These are phyloP conservation scores for Aspergillus fructus DNA, from an alignment of 2,329 filamentous ascomycete genomes.

Conservation along the genomic window DNA sequence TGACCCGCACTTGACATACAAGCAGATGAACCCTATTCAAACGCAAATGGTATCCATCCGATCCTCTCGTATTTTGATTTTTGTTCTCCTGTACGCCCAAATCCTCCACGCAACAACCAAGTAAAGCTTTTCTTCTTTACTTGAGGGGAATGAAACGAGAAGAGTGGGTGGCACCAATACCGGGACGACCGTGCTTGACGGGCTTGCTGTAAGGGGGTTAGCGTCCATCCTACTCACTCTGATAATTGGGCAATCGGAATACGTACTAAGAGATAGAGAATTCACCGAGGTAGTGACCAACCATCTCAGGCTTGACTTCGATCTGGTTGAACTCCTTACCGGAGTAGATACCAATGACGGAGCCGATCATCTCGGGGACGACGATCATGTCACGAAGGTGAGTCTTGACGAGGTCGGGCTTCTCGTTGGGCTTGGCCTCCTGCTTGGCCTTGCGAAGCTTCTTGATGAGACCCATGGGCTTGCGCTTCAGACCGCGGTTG, in stretches of 20 bases:
- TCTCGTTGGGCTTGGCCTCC: slow-evolving; percentile 99
- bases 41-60: slow-evolving; percentile 33
- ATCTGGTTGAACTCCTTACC: slow-evolving; percentile 99
- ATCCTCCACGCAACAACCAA: slow-evolving; percentile 39
- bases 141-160: slow-evolving; percentile 99
- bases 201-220: slow-evolving; percentile 75
- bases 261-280: slow-evolving; percentile 99
- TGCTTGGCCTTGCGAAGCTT: slow-evolving; percentile 99
- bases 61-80: slow-evolving; percentile 29
- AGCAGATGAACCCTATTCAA: slow-evolving; percentile 33
- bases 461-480: slow-evolving; percentile 99
- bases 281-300: slow-evolving; percentile 98
- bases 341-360: slow-evolving; percentile 98
- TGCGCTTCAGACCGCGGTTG: slow-evolving; percentile 99
- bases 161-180: slow-evolving; percentile 99
- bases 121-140: slow-evolving; percentile 59
- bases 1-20: slow-evolving; percentile 42
- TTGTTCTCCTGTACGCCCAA: slow-evolving; percentile 32
- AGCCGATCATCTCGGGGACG: slow-evolving; percentile 99
- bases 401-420: slow-evolving; percentile 98
- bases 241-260: neutral
- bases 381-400: slow-evolving; percentile 99
- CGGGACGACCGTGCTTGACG: slow-evolving; percentile 99
- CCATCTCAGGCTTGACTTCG: slow-evolving; percentile 99
- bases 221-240: slow-evolving; percentile 23